A percentile compares a stretch with the other conserved stretches of the same genome.
phyloP scores from a whole-genome alignment of 495 filamentous ascomycete species.

The Geopyxis carbonaria region DNA sequence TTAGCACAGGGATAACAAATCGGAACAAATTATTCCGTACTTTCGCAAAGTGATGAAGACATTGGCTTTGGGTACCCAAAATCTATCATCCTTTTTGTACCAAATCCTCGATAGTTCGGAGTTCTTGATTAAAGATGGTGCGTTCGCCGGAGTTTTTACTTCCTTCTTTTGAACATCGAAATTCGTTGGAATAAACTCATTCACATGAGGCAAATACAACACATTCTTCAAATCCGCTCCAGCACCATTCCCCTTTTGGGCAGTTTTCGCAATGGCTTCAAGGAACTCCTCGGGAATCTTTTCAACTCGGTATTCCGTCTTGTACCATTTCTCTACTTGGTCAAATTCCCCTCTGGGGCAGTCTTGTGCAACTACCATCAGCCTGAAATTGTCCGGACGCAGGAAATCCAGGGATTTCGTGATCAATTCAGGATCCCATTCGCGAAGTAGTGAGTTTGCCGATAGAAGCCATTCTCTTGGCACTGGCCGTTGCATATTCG shows the following conservation, averaged over 20 bases:
- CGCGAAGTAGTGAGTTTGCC: constrained; percentile 48
- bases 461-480: constrained; percentile 78
- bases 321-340: constrained; percentile 90
- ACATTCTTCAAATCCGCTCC: constrained; percentile 40
- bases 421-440: constrained; percentile 62
- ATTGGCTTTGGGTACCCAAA: constrained; percentile 95
- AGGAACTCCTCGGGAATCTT: constrained; percentile 65
- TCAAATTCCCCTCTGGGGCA: constrained; percentile 53
- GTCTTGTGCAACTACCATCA: constrained; percentile 63
- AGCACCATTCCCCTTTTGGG: constrained; percentile 33
- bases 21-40: constrained; percentile 5
- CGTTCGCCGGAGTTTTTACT: constrained; percentile 49
- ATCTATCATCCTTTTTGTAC: constrained; percentile 97
- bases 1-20: constrained; percentile 4
- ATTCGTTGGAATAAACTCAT: constrained; percentile 90
- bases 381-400: constrained; percentile 73
- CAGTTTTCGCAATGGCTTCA: constrained; percentile 46
- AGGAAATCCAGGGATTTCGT: constrained; percentile 57
- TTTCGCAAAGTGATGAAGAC: constrained; percentile 65
- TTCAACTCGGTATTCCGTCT: constrained; percentile 78
- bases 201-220: constrained; percentile 77
- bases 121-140: constrained; percentile 74
- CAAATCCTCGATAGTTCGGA: constrained; percentile 71
- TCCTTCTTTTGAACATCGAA: constrained; percentile 92
- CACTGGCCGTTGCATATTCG: constrained; percentile 75